Base-by-base conservation (phyloP, 1,284 basidiomycete genomes). In the Phenoliferia sp. region DNA sequence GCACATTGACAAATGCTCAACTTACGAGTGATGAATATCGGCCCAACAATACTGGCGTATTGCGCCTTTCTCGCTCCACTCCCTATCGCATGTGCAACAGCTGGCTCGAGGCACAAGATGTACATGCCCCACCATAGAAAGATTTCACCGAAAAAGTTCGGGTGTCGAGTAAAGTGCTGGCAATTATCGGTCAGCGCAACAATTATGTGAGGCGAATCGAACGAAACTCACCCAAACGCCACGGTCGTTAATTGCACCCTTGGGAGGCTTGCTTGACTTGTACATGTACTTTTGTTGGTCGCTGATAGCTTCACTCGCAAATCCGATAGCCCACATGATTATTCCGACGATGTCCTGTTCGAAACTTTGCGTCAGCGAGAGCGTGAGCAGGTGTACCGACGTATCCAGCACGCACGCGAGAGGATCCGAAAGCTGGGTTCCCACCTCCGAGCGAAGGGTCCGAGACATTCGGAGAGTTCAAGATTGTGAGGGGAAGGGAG, bases 71-170 rank as follows among this genome's bases (percentile, higher is more conserved):
- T 79, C 3, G 84, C 80, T 10, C 82, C 79, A 2, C 78, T 76
- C 3, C 81, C 64, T 15, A 85, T 76, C 15, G 71, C 71, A 17
- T 83, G 83, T 61, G 81, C 2, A 84, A 82, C 0, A 87, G 86
- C 56, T 19, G 63, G 61, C 7, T 86, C 85, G 26, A 88, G 78
- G 65, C 84, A 84, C 2, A 88, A 78, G 28, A 84, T 82, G 85
- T 86, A 89, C 29, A 89, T 84, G 2, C 87, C 87, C 87, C 87
- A 88, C 84, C 87, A 88, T 70, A 87, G 85, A 56, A 87, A 76
- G 68, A 89, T 88, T 76, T 90, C 88, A 76, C 88, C 88, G 75
- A 89, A 88, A 77, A 89, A 90, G 10, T 88, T 86, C 33, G 89
- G 88, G 70, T 90, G 86, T 29, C 76, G 61, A 64, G 76, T 68